Conservation (phyloP, 805 yeast genomes). For the Kurtzmaniella cleridarum region DNA sequence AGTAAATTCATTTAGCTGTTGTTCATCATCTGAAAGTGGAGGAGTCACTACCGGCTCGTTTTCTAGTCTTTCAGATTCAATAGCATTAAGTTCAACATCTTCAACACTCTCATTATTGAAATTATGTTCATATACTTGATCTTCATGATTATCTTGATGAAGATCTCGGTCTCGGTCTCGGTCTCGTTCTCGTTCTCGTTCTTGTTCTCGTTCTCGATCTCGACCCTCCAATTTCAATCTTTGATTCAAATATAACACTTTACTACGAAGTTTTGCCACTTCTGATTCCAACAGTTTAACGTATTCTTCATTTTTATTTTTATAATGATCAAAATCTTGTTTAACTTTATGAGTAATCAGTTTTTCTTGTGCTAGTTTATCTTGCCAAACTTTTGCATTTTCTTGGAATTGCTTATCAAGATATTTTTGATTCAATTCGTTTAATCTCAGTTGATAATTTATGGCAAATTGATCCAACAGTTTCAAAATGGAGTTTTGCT, state of each 20-base stretch:
- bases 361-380: slow-evolving; percentile 13
- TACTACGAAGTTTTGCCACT: background rate
- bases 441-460: slow-evolving; percentile 35
- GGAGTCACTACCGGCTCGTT: slow-evolving; percentile 1
- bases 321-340: slow-evolving; percentile 9
- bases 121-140: too few relatives aligned
- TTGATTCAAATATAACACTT: slow-evolving; percentile 3
- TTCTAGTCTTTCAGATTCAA: too few relatives aligned
- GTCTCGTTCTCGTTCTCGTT: slow-evolving; percentile 8
- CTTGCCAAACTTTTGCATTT: slow-evolving; percentile 8
- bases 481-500: slow-evolving; percentile 51
- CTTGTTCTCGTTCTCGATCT: slow-evolving; percentile 3
- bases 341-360: slow-evolving; percentile 9
- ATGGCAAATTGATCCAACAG: slow-evolving; percentile 51
- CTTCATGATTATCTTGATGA: too few relatives aligned
- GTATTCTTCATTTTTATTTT: background rate
- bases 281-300: slow-evolving; percentile 2
- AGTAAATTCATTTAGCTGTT: too few relatives aligned
- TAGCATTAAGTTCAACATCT: too few relatives aligned
- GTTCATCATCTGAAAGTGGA: slow-evolving; percentile 4
- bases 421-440: slow-evolving; percentile 20
- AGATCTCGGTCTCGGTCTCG: too few relatives aligned
- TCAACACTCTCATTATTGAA: too few relatives aligned
- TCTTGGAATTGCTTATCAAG: slow-evolving; percentile 15
- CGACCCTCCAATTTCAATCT: slow-evolving; percentile 4